Evolutionary conservation across 768 basidiomycete species (phyloP), one percentile per base, ranked within the genome.

Genomic region (Amanita rubescens): DNA sequence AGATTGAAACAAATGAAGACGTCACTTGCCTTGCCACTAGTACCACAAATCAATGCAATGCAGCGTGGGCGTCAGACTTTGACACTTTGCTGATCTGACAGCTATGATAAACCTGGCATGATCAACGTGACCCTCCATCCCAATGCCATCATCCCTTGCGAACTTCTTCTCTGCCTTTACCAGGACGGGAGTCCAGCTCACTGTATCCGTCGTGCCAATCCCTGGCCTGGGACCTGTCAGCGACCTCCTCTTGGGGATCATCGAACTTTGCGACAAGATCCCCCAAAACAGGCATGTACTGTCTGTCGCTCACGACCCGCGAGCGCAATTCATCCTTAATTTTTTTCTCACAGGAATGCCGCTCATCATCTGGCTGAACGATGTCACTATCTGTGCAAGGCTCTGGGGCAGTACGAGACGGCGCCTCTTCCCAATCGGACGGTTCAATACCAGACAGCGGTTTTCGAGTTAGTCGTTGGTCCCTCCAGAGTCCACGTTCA

Each of bases 261-360:
- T 81, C 20, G 54, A 71, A 49, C 65, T 77, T 32, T 74, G 78
- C 59, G 70, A 74, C 42, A 74, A 75, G 57, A 75, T 80, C 9
- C 56, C 67, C 3, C 65, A 68, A 2, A 82, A 82, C 61, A 72
- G 71, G 81, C 79, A 59, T 30, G 27, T 24, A n/a, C 62, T 8
- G 17, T 8, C 25, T n/a, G 15, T 49, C n/a, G 17, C 11, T 27
- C 55, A n/a, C 30, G 51, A 25, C 39, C 8, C 27, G 8, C 27
- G 27, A 14, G 24, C 34, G 22, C 34, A 20, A 19, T 17, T 38
- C 27, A 9, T 55, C 34, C 47, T 59, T 30, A 55, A 52, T 9
- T 48, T 15, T 27, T 24, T n/a, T 30, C 39, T 30, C 27, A 22
- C 48, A 79, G 79, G 57, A 58, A 70, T 48, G 72, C 74, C 32